Percentiles rank a stretch among this genome's conserved stretches.
These are phyloP conservation scores for Trapa bicornis DNA, from an alignment of 345 rosid species.

Conservation along the genomic window DNA sequence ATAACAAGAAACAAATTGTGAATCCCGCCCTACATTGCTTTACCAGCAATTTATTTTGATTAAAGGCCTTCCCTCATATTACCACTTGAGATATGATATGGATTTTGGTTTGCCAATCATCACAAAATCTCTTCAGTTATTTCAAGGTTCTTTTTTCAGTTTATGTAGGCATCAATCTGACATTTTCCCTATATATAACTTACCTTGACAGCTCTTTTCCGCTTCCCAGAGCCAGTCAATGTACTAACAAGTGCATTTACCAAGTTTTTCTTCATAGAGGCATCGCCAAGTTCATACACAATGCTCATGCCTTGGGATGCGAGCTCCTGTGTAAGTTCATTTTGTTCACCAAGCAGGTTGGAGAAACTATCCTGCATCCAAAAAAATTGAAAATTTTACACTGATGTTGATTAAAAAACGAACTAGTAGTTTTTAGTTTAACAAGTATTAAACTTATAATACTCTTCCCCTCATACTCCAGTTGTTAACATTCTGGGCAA, in stretches of 20 bases:
- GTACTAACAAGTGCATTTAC: slow-evolving; percentile 82
- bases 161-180: background rate
- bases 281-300: slow-evolving; percentile 88
- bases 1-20: background rate
- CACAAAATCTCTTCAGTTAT: background rate
- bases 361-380: slow-evolving; percentile 86
- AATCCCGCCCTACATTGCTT: background rate
- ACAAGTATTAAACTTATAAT: background rate
- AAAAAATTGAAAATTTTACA: slow-evolving; percentile 3
- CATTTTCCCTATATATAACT: background rate
- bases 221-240: slow-evolving; percentile 88
- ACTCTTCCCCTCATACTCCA: background rate
- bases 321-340: slow-evolving; percentile 91
- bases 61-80: background rate
- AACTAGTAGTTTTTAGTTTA: background rate
- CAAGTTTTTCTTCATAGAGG: slow-evolving; percentile 69
- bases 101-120: background rate
- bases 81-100: background rate
- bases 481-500: background rate
- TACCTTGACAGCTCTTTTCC: slow-evolving; percentile 95
- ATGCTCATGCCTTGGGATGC: slow-evolving; percentile 99
- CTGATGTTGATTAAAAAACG: background rate
- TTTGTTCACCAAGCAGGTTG: slow-evolving; percentile 78
- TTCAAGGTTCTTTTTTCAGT: background rate
- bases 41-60: background rate